Evolutionary conservation across 2,329 filamentous ascomycete species (phyloP), one percentile per base, ranked within the genome.

Genomic region (Hypomyces perniciosus): DNA sequence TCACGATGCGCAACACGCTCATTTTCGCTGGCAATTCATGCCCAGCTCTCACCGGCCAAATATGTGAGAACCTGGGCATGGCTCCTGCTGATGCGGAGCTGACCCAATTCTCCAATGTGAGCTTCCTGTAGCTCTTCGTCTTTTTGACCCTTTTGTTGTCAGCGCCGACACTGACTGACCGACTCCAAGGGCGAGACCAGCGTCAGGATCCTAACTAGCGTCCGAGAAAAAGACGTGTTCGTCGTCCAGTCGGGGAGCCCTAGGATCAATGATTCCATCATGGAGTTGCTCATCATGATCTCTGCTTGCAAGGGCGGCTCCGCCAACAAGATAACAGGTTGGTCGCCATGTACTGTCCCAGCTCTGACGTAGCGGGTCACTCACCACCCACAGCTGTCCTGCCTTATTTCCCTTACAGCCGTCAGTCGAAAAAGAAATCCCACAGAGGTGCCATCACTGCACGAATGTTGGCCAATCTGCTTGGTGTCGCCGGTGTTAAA

Each of bases 201-300:
- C 63, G 83, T 86, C 61, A 79, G 81, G 62, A 85, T 86, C 64
- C 65, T 85, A 66, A 84, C 80, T 43, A 85, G 82, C 69, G 90
- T 99, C 58, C 88, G 93, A 61, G 95, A 99, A 68, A 95, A 97
- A 71, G 92, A 99, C 79, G 92, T 99, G 62, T 99, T 97, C 70
- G 92, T 99, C 67, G 87, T 99, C 54, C 93, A 99, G 76, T 97
- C 92, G 56, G 93, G 93, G 58, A 96, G 93, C 72, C 80, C 84
- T 66, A 90, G 87, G 73, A 96, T 96, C 78, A 99, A 99, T 70
- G 93, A 99, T 73, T 95, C 90, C 64, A 90, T 99, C 66, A 96
- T 99, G 90, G 93, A 99, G 78, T 80, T 99, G 66, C 81, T 99
- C 66, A 97, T 99, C 71, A 95, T 99, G 89, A 96, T 97, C 63